Evolutionary conservation across 345 rosid species (phyloP), one percentile per base, ranked within the genome.

Genomic region (Heritiera fomes): DNA sequence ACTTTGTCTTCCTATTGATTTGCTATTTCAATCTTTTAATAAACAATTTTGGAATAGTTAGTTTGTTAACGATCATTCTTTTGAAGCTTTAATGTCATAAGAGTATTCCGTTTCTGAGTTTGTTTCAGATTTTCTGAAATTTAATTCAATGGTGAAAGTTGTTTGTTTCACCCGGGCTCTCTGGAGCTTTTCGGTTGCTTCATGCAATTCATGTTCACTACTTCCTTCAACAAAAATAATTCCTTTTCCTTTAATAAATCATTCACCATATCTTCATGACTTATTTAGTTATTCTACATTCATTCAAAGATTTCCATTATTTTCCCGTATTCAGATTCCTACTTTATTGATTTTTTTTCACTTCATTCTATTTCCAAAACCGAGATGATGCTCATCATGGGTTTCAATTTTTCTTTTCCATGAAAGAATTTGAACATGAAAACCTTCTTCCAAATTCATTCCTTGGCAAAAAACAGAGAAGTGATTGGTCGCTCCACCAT

Each of bases 401-500:
- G 64, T 43, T 52, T 15, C 7, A 17, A 12, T 12, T 13, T 38
- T 4, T 69, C 49, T n/a, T 46, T 52, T 58, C 15, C 47, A 53
- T 40, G 6, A 63, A 65, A 62, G 10, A 73, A 20, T 65, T 47
- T 58, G 71, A 34, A 61, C 50, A 75, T 17, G 6, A 47, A 61
- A 76, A 58, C 15, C 30, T 41, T 10, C 6, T 59, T 23, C 60
- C 77, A 59, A 59, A 58, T 62, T 70, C 59, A 73, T 46, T 49
- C 17, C 12, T 40, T 65, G 41, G 78, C 28, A 56, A 43, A 70
- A 20, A 66, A 46, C 67, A 52, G 71, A 69, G 68, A 56, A 73
- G 79, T 61, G 15, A 60, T 71, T 49, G 10, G 45, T 45, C 49
- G 67, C 59, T 76, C 80, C 18, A 71, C 60, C 18, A 92, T 90